Evolutionary conservation across 1,139 yeast species (phyloP).

Genomic region (Hemisphaericaspora xylanilytica): DNA sequence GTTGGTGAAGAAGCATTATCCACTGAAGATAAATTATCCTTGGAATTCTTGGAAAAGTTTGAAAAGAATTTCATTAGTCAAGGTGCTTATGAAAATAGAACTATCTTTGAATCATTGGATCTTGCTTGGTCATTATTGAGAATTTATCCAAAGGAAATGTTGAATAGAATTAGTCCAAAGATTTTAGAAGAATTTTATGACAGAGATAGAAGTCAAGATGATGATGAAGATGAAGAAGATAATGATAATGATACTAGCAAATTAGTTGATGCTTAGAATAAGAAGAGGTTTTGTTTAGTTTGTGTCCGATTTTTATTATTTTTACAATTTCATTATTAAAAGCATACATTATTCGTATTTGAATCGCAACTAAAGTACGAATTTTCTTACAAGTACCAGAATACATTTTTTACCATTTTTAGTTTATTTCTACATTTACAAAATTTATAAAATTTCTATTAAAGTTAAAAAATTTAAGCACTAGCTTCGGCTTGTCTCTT

Average conservation of each 20-base stretch:
- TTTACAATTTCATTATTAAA: too few relatives aligned
- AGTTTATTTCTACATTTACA: not conserved
- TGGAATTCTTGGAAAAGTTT: conserved; percentile 95
- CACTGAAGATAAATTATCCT: conserved; percentile 92
- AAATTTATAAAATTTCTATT: not conserved
- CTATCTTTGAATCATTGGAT: conserved; percentile 91
- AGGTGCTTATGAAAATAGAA: conserved; percentile 95
- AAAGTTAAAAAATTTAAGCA: not conserved
- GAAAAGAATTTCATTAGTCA: conserved; percentile 93
- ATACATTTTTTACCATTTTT: too few relatives aligned
- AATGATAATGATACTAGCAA: conserved; percentile 30
- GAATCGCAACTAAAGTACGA: too few relatives aligned
- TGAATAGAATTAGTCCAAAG: conserved; percentile 98
- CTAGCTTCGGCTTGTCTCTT: conserved; percentile 26
- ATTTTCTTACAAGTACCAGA: too few relatives aligned
- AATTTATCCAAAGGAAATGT: conserved; percentile 97
- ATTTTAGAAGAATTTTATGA: conserved; percentile 93
- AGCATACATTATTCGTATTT: too few relatives aligned
- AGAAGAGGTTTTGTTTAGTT: not conserved
- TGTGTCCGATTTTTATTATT: too few relatives aligned
- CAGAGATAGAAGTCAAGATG: conserved; percentile 66
- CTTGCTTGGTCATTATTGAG: conserved; percentile 98
- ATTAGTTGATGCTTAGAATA: conserved; percentile 59
- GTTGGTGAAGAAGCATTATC: conserved; percentile 99
- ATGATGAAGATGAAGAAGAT: conserved; percentile 51